These are phyloP conservation scores for Talaromyces trachyspermus DNA, from an alignment of 495 filamentous ascomycete genomes.

Conservation along the genomic window DNA sequence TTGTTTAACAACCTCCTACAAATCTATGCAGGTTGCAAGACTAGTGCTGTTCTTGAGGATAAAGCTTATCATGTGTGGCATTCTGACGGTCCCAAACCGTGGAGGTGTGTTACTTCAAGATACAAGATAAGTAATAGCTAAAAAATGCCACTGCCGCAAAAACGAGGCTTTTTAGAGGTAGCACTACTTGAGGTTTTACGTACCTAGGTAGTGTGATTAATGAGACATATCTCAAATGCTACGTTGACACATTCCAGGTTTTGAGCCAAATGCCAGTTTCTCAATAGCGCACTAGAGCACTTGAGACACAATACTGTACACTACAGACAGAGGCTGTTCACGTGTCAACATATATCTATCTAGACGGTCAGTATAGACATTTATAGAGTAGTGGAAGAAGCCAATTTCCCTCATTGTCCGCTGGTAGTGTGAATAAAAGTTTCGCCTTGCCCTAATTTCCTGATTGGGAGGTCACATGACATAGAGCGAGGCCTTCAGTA, in stretches of 20 bases:
- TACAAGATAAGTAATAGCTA: too few relatives aligned
- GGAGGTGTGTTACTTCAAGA: too few relatives aligned
- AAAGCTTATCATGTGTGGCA: too few relatives aligned
- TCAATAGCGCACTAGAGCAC: background rate
- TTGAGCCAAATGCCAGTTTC: background rate
- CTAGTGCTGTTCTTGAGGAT: too few relatives aligned
- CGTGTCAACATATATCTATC: background rate
- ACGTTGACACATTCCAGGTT: constrained; percentile 13
- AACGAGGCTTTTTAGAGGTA: background rate
- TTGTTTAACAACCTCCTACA: too few relatives aligned
- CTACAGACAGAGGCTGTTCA: background rate
- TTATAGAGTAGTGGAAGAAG: background rate
- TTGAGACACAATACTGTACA: background rate
- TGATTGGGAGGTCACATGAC: background rate
- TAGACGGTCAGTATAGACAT: background rate
- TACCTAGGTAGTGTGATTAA: constrained; percentile 6
- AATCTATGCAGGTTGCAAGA: too few relatives aligned
- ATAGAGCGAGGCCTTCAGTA: too few relatives aligned
- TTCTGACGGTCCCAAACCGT: too few relatives aligned
- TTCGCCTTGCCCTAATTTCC: background rate
- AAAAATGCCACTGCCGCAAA: too few relatives aligned
- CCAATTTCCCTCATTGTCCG: background rate
- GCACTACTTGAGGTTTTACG: background rate
- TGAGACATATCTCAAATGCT: constrained; percentile 11
- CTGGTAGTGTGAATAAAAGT: background rate